Evolutionary conservation across 805 yeast genomes (phyloP).

Genomic region (Yarrowia phangngaensis): DNA sequence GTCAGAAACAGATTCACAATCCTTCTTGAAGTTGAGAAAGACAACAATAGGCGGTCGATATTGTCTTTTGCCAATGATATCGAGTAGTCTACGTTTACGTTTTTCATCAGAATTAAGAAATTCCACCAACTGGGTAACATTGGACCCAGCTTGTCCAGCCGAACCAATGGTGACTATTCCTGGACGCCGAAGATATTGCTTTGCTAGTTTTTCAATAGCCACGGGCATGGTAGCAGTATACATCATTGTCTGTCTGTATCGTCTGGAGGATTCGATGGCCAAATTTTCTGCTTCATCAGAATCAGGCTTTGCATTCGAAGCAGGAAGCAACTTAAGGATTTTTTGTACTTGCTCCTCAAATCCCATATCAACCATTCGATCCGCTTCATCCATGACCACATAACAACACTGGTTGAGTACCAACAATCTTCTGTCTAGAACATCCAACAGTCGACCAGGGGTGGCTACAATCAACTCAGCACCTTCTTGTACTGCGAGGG

Average conservation of each 20-base stretch:
- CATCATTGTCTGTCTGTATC: conserved; percentile 67
- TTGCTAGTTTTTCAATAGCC: conserved; percentile 61
- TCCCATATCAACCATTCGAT: conserved; percentile 92
- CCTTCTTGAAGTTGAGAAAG: conserved; percentile 72
- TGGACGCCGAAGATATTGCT: conserved; percentile 59
- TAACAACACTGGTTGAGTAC: conserved; percentile 59
- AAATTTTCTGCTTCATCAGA: conserved; percentile 32
- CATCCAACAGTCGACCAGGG: conserved; percentile 86
- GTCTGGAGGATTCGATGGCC: conserved; percentile 29
- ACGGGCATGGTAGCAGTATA: conserved; percentile 91
- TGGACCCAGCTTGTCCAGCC: conserved; percentile 59
- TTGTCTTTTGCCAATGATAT: conserved; percentile 38
- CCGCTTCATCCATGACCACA: conserved; percentile 88
- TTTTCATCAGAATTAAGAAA: conserved; percentile 47
- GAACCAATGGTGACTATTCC: conserved; percentile 65
- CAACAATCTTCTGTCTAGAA: conserved; percentile 63
- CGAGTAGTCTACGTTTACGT: conserved; percentile 46
- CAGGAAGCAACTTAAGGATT: conserved; percentile 56
- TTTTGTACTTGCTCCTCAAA: conserved; percentile 74
- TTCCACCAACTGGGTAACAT: conserved; percentile 67
- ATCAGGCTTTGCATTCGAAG: conserved; percentile 44
- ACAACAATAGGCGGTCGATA: conserved; percentile 63
- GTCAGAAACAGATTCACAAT: conserved; percentile 64
- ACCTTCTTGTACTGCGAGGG: conserved; percentile 53
- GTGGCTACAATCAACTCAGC: conserved; percentile 86